Percentiles rank a stretch among this genome's conserved stretches.
phyloP scores from a whole-genome alignment of 225 moss, liverwort and hornwort species.

The Polytrichum commune region DNA sequence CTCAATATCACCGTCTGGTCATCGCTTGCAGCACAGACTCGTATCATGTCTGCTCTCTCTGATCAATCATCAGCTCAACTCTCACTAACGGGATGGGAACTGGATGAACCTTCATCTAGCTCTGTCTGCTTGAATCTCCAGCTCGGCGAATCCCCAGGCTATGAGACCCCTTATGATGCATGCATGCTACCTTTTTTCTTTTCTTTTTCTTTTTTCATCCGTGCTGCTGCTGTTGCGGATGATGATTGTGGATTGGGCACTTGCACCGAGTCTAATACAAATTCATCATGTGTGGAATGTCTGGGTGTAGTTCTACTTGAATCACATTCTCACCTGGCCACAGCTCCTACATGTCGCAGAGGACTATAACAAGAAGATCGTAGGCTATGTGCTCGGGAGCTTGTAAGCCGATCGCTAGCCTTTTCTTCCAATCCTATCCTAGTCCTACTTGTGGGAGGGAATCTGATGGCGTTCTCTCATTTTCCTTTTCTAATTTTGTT shows the following conservation, averaged over 20 bases:
- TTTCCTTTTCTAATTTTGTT: not conserved
- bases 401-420: conserved; percentile 33
- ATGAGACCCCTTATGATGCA: too few relatives aligned
- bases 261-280: too few relatives aligned
- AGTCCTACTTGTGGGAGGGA: too few relatives aligned
- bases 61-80: not conserved
- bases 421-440: not conserved
- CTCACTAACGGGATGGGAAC: too few relatives aligned
- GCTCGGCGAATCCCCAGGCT: too few relatives aligned
- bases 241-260: too few relatives aligned
- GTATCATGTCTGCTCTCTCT: not conserved
- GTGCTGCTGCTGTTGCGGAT: too few relatives aligned
- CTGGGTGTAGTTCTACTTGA: conserved; percentile 53
- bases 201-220: too few relatives aligned
- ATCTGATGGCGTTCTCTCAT: too few relatives aligned
- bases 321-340: conserved; percentile 90
- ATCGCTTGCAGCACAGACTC: not conserved
- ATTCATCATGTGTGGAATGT: conserved; percentile 5
- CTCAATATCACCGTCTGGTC: too few relatives aligned
- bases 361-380: conserved; percentile 76
- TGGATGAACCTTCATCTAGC: not conserved
- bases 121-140: too few relatives aligned
- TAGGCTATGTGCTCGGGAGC: conserved; percentile 92
- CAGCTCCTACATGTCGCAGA: conserved; percentile 89
- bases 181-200: too few relatives aligned